Percentiles rank a stretch among this genome's conserved stretches.
These are phyloP conservation scores for Croton laevigatus DNA, from an alignment of 441 rosid genomes.

Conservation along the genomic window DNA sequence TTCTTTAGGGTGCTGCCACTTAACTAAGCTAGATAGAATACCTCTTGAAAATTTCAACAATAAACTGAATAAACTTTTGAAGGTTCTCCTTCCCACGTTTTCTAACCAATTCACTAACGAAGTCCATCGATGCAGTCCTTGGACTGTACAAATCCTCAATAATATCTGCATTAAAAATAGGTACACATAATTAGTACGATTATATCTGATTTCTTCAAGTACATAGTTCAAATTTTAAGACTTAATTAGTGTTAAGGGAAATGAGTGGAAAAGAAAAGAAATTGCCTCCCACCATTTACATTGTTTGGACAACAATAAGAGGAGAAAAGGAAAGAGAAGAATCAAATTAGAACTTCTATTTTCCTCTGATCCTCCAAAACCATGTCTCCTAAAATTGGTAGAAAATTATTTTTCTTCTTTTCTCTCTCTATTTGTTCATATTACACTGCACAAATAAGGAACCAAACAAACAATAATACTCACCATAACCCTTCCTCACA, in stretches of 20 bases:
- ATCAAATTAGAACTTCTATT: no score
- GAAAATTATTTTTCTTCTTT: no score
- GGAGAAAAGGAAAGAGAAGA: no score
- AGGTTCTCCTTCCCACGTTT: conserved; percentile 79
- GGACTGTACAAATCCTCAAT: conserved; percentile 84
- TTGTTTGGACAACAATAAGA: no score
- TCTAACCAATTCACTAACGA: conserved; percentile 79
- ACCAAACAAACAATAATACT: conserved; percentile 21
- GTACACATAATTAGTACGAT: conserved; percentile 11
- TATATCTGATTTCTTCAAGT: conserved; percentile 15
- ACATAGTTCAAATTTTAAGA: conserved; percentile 9
- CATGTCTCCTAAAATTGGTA: no score
- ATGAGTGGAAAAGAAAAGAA: no score
- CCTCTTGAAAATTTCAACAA: conserved; percentile 70
- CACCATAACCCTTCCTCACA: conserved; percentile 99
- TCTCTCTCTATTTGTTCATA: no score
- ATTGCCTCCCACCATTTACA: no score
- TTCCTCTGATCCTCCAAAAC: no score
- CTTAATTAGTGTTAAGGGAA: no score
- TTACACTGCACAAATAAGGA: no score
- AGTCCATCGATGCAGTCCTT: conserved; percentile 81
- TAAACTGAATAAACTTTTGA: conserved; percentile 66
- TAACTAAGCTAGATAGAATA: conserved; percentile 22
- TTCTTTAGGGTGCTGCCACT: not conserved
- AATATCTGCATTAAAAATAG: conserved; percentile 49